Base-by-base conservation (phyloP, 2,329 filamentous ascomycete species). In the Elsinoe batatas region DNA sequence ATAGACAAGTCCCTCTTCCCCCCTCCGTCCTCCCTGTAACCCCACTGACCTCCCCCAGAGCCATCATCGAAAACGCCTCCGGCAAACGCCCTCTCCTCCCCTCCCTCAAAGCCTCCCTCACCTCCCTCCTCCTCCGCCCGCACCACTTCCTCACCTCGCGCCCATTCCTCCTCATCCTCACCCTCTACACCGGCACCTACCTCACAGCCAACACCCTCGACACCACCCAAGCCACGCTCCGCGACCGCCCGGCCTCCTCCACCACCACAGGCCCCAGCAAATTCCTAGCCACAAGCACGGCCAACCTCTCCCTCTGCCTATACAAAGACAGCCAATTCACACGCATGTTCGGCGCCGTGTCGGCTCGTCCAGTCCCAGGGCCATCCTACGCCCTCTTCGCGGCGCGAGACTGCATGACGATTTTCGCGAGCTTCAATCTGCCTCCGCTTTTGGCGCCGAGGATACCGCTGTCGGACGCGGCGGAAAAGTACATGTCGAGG, bases 321-420 rank as follows among this genome's bases (percentile, higher is more conserved):
- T 89, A 93, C 78, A 96, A 95, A 70, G 91, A 95, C 72, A 84
- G 84, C 64, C 82, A 85, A 58, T 95, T 91, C 69, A 88, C 88
- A 1, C 81, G 82, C 64, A 79, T 95, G 65, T 95, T 94, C 68
- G 88, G 88, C 11, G 81, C 85, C 0, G 68, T 71, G 3, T 58
- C 76, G 69, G 60, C 70, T 26, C 62, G 73, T 47, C 61, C 74
- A 59, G 85, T 95, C 0, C 83, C 87, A 0, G 71, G 82, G 32
- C 75, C 85, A 1, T 87, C 84, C 7, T 93, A 90, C 71, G 74
- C 78, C 0, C 80, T 95, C 57, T 96, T 95, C 75, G 83, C 87
- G 2, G 67, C 85, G 56, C 83, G 91, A 63, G 91, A 96, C 72
- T 88, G 85, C 71, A 73, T 95, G 59, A 95, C 91, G 53, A 90